These are phyloP conservation scores for Mortierella sp. DNA, from an alignment of 371 early-diverging fungal species.

Conservation along the genomic window DNA sequence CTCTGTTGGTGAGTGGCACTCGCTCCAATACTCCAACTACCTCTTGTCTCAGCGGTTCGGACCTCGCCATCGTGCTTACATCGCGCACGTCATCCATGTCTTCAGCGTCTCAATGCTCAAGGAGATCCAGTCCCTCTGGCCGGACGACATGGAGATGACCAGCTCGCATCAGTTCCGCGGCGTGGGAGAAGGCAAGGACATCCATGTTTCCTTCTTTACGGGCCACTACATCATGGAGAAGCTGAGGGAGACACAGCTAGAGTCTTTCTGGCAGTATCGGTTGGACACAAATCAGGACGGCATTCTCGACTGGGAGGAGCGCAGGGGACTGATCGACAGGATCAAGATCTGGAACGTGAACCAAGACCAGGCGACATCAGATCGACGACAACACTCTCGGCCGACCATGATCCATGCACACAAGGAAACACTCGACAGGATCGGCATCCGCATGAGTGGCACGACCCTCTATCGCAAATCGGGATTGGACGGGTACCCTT, in stretches of 20 bases:
- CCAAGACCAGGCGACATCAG: not conserved
- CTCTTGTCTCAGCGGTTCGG: constrained; percentile 57
- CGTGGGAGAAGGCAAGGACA: constrained; percentile 42
- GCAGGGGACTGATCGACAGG: constrained; percentile 28
- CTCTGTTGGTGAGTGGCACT: constrained; percentile 54
- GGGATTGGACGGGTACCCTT: constrained; percentile 54
- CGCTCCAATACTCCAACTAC: constrained; percentile 53
- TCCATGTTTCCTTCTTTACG: constrained; percentile 56
- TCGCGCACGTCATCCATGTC: constrained; percentile 54
- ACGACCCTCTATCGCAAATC: constrained; percentile 33
- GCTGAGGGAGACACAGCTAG: constrained; percentile 54
- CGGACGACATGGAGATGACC: constrained; percentile 34
- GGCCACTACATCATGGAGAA: constrained; percentile 57
- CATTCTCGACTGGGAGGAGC: constrained; percentile 43
- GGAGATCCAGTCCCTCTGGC: constrained; percentile 49
- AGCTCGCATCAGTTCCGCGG: constrained; percentile 55
- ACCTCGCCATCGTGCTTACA: constrained; percentile 44
- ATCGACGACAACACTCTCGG: constrained; percentile 13
- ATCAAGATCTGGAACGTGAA: constrained; percentile 31
- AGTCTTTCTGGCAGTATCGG: constrained; percentile 41
- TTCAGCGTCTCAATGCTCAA: constrained; percentile 48
- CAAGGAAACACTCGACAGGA: constrained; percentile 12
- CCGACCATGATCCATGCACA: constrained; percentile 25
- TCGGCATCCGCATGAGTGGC: constrained; percentile 28
- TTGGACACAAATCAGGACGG: constrained; percentile 48